phyloP scores from a whole-genome alignment of 2,329 filamentous ascomycete species.

The Stagonosporopsis chrysanthemi region DNA sequence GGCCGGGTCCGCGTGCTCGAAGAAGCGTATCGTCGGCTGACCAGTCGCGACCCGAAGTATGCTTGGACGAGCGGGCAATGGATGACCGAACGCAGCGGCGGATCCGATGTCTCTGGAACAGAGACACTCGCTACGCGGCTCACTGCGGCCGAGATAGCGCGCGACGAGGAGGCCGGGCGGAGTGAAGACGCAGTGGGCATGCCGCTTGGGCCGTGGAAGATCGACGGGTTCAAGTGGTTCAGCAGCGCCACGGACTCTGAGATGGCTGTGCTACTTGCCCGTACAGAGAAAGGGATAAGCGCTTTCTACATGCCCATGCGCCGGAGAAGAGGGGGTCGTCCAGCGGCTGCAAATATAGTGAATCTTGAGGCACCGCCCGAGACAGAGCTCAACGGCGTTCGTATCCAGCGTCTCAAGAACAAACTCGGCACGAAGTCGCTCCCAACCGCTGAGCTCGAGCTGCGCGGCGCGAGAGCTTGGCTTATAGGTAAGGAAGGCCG shows the following conservation, averaged over 20 bases:
- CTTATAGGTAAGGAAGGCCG: constrained; percentile 71
- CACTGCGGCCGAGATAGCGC: constrained; percentile 30
- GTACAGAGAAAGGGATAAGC: constrained; percentile 62
- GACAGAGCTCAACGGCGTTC: constrained; percentile 69
- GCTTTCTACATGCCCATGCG: constrained; percentile 72
- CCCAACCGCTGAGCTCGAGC: constrained; percentile 75
- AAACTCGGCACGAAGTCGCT: constrained; percentile 75
- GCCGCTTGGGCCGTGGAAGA: constrained; percentile 64
- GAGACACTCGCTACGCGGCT: constrained; percentile 65
- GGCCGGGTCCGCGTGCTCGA: constrained; percentile 56
- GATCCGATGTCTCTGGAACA: constrained; percentile 72
- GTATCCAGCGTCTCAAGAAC: constrained; percentile 73
- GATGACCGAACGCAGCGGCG: constrained; percentile 77
- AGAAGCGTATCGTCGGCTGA: constrained; percentile 62
- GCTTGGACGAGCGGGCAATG: constrained; percentile 79
- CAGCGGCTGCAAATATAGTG: constrained; percentile 7
- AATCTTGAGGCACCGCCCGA: constrained; percentile 24
- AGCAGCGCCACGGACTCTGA: constrained; percentile 71
- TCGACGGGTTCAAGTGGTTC: constrained; percentile 77
- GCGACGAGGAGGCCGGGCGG: constrained; percentile 31
- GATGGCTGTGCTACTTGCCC: constrained; percentile 70
- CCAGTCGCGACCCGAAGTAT: constrained; percentile 57
- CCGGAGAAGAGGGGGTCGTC: constrained; percentile 37
- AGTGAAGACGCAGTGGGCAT: constrained; percentile 39
- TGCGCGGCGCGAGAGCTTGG: constrained; percentile 52